Evolutionary conservation across 176 grass and related monocot species (phyloP).

Genomic region (Hsuehochloa calcarea): DNA sequence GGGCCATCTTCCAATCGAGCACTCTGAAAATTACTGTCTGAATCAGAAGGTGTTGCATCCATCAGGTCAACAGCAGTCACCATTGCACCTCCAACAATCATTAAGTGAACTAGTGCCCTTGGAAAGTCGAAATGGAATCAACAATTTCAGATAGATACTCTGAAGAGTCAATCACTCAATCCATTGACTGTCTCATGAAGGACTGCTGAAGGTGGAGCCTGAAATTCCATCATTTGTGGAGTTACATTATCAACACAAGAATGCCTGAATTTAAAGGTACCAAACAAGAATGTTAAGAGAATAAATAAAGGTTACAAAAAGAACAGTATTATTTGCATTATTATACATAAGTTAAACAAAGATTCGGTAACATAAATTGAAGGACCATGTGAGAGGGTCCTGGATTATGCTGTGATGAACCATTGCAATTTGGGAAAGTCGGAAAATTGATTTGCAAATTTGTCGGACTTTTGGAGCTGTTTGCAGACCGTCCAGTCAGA

Average conservation of each 20-base stretch:
- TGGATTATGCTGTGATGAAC: too few species aligned
- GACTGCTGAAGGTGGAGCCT: constrained; percentile 59
- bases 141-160: constrained; percentile 58
- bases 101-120: constrained; percentile 40
- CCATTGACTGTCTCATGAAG: constrained; percentile 67
- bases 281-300: constrained; percentile 26
- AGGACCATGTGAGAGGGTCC: too few species aligned
- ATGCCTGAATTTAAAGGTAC: constrained; percentile 38
- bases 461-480: too few species aligned
- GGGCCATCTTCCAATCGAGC: constrained; percentile 27
- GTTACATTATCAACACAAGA: constrained; percentile 36
- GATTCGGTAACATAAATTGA: neutral
- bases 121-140: constrained; percentile 61
- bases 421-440: too few species aligned
- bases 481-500: too few species aligned
- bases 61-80: constrained; percentile 22
- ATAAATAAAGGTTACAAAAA: neutral
- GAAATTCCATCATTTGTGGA: constrained; percentile 47
- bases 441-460: too few species aligned
- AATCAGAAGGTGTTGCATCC: constrained; percentile 31
- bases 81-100: constrained; percentile 31
- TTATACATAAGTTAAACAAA: neutral
- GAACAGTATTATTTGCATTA: constrained; percentile 14
- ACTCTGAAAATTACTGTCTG: constrained; percentile 21
- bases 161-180: constrained; percentile 50